These are phyloP conservation scores for Ammopiptanthus mongolicus DNA, from an alignment of 306 rosid genomes.

Conservation along the genomic window DNA sequence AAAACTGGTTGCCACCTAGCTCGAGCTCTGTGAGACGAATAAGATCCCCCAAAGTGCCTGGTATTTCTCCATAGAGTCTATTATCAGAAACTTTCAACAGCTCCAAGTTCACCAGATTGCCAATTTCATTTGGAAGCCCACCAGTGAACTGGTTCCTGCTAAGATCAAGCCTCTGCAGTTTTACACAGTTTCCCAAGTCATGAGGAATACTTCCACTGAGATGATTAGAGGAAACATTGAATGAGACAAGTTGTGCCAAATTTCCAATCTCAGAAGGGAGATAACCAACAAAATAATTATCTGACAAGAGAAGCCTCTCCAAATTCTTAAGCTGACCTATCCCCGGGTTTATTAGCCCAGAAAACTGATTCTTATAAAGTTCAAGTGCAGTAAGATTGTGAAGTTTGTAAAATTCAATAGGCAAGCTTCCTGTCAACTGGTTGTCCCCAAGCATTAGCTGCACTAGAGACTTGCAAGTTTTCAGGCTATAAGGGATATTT, in stretches of 20 bases:
- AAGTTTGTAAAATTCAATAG: slow-evolving; percentile 52
- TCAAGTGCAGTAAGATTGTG: slow-evolving; percentile 70
- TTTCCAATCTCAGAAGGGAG: slow-evolving; percentile 66
- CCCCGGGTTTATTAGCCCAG: slow-evolving; percentile 46
- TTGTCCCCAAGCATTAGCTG: slow-evolving; percentile 76
- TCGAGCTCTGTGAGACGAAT: slow-evolving; percentile 54
- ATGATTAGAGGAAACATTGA: slow-evolving; percentile 58
- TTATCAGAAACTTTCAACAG: slow-evolving; percentile 68
- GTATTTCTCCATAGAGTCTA: slow-evolving; percentile 50
- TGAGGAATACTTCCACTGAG: slow-evolving; percentile 56
- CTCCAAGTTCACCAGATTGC: slow-evolving; percentile 71
- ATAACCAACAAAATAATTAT: slow-evolving; percentile 48
- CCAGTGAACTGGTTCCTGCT: slow-evolving; percentile 61
- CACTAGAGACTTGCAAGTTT: slow-evolving; percentile 59
- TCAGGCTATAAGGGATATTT: slow-evolving; percentile 56
- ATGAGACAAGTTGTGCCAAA: slow-evolving; percentile 48
- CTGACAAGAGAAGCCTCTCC: slow-evolving; percentile 64
- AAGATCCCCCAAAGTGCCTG: slow-evolving; percentile 52
- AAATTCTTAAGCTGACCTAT: slow-evolving; percentile 46
- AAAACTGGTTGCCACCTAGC: slow-evolving; percentile 67
- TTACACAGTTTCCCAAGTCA: slow-evolving; percentile 61
- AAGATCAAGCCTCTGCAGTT: slow-evolving; percentile 71
- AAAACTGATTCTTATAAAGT: slow-evolving; percentile 50
- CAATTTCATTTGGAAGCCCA: slow-evolving; percentile 48
- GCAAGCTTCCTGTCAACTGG: slow-evolving; percentile 53